phyloP scores from a whole-genome alignment of 2,329 filamentous ascomycete species.

The Xylaria sp. region DNA sequence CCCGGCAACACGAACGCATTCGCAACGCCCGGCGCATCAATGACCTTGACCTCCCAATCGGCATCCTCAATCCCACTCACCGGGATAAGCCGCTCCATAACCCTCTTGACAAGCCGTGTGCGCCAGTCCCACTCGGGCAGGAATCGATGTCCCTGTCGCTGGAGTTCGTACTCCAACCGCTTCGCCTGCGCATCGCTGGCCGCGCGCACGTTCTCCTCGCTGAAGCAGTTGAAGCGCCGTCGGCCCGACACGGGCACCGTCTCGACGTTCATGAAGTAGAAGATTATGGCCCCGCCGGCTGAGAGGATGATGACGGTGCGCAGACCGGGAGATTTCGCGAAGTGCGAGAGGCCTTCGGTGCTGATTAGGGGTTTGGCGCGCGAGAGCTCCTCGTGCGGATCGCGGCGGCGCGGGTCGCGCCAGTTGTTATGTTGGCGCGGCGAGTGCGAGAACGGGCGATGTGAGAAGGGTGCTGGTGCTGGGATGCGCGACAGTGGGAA shows the following conservation, averaged over 20 bases:
- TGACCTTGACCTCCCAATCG: conserved; percentile 69
- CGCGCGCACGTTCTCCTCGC: conserved; percentile 48
- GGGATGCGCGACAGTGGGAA: conserved; percentile 4
- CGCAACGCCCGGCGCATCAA: conserved; percentile 55
- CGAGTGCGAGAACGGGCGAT: conserved; percentile 21
- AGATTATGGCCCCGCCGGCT: conserved; percentile 42
- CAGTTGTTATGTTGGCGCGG: conserved; percentile 21
- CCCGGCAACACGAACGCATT: conserved; percentile 77
- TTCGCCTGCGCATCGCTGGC: conserved; percentile 49
- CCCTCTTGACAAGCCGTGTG: conserved; percentile 51
- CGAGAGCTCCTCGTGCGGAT: conserved; percentile 18
- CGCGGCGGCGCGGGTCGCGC: conserved; percentile 18
- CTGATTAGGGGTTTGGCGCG: conserved; percentile 38
- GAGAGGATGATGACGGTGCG: conserved; percentile 39
- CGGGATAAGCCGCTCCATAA: conserved; percentile 62
- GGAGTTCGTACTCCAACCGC: conserved; percentile 49
- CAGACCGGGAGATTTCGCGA: conserved; percentile 35
- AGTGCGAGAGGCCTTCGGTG: conserved; percentile 29
- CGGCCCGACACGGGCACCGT: conserved; percentile 68
- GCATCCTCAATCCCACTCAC: conserved; percentile 55
- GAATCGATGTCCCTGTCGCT: conserved; percentile 49
- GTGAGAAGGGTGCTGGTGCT: conserved; percentile 3
- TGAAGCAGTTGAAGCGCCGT: conserved; percentile 66
- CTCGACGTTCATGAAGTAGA: conserved; percentile 67
- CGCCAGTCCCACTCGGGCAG: conserved; percentile 56